These are phyloP conservation scores for Paramecium octaurelia DNA, from an alignment of 73 alveolate genomes.

Conservation along the genomic window DNA sequence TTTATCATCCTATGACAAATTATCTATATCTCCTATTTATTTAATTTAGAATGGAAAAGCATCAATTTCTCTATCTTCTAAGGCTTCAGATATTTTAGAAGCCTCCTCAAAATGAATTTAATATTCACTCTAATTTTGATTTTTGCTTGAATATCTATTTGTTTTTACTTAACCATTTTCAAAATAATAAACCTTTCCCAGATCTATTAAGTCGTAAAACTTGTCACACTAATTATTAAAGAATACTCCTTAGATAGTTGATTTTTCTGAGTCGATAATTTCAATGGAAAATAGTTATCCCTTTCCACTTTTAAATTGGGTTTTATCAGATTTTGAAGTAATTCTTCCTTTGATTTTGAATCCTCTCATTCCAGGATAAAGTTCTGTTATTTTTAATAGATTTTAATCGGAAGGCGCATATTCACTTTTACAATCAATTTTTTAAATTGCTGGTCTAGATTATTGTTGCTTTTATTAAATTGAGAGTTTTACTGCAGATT, in stretches of 20 bases:
- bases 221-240: not conserved
- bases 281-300: not conserved
- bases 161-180: constrained; percentile 4
- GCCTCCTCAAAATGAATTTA: not conserved
- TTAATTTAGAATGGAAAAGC: not conserved
- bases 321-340: not conserved
- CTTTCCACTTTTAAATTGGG: not conserved
- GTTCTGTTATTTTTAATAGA: not conserved
- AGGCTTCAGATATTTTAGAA: not conserved
- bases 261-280: not conserved
- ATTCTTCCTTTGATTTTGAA: constrained; percentile 13
- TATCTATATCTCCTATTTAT: not conserved
- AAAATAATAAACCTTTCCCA: not conserved
- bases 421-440: not conserved
- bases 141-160: not conserved
- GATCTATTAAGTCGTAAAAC: not conserved
- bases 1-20: not conserved
- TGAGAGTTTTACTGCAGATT: not conserved
- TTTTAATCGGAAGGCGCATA: not conserved
- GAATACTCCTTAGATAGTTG: not conserved
- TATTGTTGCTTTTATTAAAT: not conserved
- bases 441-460: not conserved
- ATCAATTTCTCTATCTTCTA: not conserved
- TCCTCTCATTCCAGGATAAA: not conserved
- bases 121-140: not conserved